Evolutionary conservation across 352 stramenopile species (phyloP), one percentile per base, ranked within the genome.

Genomic region (Phytophthora pini): DNA sequence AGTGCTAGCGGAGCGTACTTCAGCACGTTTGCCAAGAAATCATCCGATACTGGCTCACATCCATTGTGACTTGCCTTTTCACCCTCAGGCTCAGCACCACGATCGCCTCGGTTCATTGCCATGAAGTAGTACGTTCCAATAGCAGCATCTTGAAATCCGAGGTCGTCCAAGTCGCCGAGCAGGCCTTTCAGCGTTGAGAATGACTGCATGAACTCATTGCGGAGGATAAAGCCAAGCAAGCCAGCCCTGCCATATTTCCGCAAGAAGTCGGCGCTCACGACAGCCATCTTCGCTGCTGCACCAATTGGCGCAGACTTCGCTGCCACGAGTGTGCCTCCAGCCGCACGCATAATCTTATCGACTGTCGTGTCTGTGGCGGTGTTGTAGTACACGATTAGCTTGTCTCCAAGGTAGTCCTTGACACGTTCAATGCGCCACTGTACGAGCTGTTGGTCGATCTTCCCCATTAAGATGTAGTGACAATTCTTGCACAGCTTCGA

Each of bases 81-180:
- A 5, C 70, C 62, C 31, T 89, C 77, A 6, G 88, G 88, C 45
- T 87, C 76, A 27, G 82, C 79, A n/a, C 88, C 88, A 17, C 88
- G 84, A 17, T 91, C 80, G 1, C 88, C 88, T 43, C 88, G 84
- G 45, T 94, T 94, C 81, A 92, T 93, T 5, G 88, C 88, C 88
- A 96, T 96, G 43, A 94, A 94, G 51, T 96, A 96, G 44, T 94
- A 96, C 13, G 85, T 90, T 2, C 88, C 88, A 54, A 96, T 82
- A 1, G 88, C 85, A 44, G 87, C 86, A 72, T 96, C 88, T 69
- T 96, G 88, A 54, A 96, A 92, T 0, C 82, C 83, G 29, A 96
- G 75, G 47, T 85, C 84, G 43, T 91, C 86, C 5, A 96, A 62
- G 56, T 96, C 84, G 0, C 86, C 88, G 20, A 94, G 84, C 43